A percentile compares a stretch with the other conserved stretches of the same genome.
These are phyloP conservation scores for Syncephalis fuscata DNA, from an alignment of 371 early-diverging fungal genomes.

Conservation along the genomic window DNA sequence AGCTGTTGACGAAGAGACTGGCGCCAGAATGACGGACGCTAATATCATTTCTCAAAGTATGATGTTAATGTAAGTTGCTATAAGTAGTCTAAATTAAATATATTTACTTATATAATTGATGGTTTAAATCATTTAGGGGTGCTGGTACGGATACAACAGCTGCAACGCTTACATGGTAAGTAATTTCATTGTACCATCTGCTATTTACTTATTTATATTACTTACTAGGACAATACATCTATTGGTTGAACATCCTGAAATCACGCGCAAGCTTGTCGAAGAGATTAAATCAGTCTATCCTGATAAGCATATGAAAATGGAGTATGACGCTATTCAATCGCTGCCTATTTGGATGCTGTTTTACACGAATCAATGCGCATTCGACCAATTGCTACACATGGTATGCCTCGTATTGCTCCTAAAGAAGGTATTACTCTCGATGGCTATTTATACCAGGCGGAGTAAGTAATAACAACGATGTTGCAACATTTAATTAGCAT, in stretches of 20 bases:
- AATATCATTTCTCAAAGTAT: neutral
- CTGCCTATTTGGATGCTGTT: slow-evolving; percentile 19
- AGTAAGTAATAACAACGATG: neutral
- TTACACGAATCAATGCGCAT: slow-evolving; percentile 19
- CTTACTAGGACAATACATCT: neutral
- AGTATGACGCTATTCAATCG: neutral
- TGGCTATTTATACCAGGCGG: slow-evolving; percentile 8
- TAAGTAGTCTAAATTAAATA: neutral
- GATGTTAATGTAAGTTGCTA: neutral
- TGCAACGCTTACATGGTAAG: neutral
- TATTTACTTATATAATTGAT: no score
- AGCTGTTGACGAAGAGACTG: neutral
- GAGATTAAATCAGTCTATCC: neutral
- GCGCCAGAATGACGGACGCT: neutral
- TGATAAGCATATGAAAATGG: neutral
- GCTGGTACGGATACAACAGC: neutral
- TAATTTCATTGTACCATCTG: no score
- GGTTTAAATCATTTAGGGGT: neutral
- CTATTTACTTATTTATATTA: no score
- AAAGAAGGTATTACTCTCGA: slow-evolving; percentile 8
- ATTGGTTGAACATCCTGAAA: neutral
- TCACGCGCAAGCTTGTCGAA: neutral
- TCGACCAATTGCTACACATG: slow-evolving; percentile 7
- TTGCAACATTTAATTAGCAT: no score
- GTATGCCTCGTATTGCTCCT: slow-evolving; percentile 11